Percentiles rank a stretch among this genome's conserved stretches.
Evolutionary conservation across 164 flowering plant genomes (phyloP).

Genomic region (Dillenia turbinata): DNA sequence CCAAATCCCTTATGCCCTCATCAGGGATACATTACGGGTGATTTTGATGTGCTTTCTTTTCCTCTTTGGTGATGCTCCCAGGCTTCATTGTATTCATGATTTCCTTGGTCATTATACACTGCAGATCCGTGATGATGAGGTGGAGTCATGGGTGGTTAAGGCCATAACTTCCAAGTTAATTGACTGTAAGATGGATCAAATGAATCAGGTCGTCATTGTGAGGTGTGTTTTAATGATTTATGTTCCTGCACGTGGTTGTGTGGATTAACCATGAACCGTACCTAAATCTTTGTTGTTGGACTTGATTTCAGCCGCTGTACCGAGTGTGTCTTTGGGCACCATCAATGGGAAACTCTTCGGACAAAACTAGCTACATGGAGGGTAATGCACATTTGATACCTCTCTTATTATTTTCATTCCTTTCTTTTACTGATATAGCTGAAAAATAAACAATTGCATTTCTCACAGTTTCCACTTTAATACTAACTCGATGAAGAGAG

Average conservation of each 20-base stretch:
- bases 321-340: slow-evolving; percentile 74
- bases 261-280: neutral
- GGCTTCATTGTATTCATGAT: neutral
- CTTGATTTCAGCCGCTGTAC: slow-evolving; percentile 53
- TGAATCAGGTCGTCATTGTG: slow-evolving; percentile 76
- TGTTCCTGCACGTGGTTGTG: neutral
- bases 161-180: slow-evolving; percentile 81
- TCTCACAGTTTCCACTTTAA: no score
- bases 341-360: slow-evolving; percentile 72
- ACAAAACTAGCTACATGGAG: slow-evolving; percentile 75
- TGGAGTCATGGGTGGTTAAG: slow-evolving; percentile 91
- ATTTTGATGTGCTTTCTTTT: slow-evolving; percentile 2
- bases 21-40: slow-evolving; percentile 78
- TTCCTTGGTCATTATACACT: slow-evolving; percentile 1
- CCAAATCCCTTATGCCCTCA: slow-evolving; percentile 66
- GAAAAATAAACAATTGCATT: no score
- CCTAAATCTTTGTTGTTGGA: neutral
- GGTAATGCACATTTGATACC: slow-evolving; percentile 36
- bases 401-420: no score
- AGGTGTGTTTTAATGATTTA: slow-evolving; percentile 33
- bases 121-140: slow-evolving; percentile 78
- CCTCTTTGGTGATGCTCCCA: neutral
- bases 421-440: no score
- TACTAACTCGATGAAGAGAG: no score
- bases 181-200: slow-evolving; percentile 95